Percentiles rank a stretch among this genome's conserved stretches.
Evolutionary conservation across 768 basidiomycete genomes (phyloP).

Genomic region (Xerocomellus chrysenteron): DNA sequence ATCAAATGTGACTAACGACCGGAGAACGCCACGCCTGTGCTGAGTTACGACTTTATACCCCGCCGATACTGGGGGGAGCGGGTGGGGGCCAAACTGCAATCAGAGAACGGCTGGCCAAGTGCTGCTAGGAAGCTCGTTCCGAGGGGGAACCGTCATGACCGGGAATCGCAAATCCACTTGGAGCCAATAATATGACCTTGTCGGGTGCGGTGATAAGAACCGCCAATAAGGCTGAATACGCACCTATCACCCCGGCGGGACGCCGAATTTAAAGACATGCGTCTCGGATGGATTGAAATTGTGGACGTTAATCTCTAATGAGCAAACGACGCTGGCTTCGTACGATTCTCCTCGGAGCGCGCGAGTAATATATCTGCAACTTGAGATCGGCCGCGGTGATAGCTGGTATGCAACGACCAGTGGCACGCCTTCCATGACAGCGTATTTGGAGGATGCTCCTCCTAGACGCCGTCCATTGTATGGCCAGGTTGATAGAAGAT

Average conservation of each 20-base stretch:
- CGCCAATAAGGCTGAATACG: slow-evolving; percentile 4
- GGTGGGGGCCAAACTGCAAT: neutral
- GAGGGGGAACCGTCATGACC: slow-evolving; percentile 2
- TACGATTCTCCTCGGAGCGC: slow-evolving; percentile 27
- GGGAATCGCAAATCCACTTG: slow-evolving; percentile 1
- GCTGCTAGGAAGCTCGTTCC: neutral
- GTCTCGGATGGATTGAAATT: slow-evolving; percentile 8
- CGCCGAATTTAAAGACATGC: slow-evolving; percentile 1
- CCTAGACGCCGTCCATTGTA: slow-evolving; percentile 16
- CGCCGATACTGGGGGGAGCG: neutral
- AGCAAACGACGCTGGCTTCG: slow-evolving; percentile 5
- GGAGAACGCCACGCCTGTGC: slow-evolving; percentile 22
- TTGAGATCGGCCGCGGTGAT: slow-evolving; percentile 29
- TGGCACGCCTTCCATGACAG: slow-evolving; percentile 14
- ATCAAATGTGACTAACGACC: slow-evolving; percentile 10
- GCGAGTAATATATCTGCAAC: slow-evolving; percentile 1
- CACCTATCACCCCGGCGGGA: slow-evolving; percentile 12
- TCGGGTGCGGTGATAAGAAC: slow-evolving; percentile 12
- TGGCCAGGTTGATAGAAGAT: slow-evolving; percentile 1
- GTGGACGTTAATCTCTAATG: slow-evolving; percentile 25
- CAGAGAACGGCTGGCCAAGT: neutral
- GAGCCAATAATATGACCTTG: slow-evolving; percentile 19
- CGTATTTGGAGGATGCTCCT: slow-evolving; percentile 2
- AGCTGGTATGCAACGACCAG: slow-evolving; percentile 6
- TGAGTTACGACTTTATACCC: neutral